Evolutionary conservation across 2,329 filamentous ascomycete genomes (phyloP).

Genomic region (Tolypocladium paradoxum): DNA sequence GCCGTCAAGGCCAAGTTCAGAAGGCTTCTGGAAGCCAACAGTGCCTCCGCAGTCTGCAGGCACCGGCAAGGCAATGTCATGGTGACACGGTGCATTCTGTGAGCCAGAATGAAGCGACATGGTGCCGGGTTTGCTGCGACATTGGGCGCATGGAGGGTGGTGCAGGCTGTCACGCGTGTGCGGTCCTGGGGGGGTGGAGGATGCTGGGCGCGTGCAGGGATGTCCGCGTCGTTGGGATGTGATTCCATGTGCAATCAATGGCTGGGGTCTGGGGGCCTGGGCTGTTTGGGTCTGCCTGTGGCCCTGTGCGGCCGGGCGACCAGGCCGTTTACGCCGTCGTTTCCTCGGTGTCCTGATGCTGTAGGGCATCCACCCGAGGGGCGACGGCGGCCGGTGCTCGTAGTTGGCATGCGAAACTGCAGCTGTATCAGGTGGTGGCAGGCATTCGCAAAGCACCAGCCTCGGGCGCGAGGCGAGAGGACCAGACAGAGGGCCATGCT

Average conservation of each 20-base stretch:
- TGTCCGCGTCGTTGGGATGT: background rate
- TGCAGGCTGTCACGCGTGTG: background rate
- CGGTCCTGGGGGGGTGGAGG: too few species aligned
- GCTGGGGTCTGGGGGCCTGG: background rate
- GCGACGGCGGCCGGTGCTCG: too few species aligned
- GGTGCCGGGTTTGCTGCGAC: background rate
- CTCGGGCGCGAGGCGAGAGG: background rate
- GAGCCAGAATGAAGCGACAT: background rate
- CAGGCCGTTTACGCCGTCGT: background rate
- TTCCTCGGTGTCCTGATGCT: background rate
- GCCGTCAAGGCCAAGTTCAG: background rate
- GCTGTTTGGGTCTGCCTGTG: background rate
- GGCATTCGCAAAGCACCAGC: too few species aligned
- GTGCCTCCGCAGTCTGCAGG: background rate
- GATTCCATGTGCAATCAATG: too few species aligned
- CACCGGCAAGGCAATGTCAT: background rate
- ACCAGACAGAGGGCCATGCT: background rate
- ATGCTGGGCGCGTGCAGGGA: background rate
- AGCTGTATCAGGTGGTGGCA: background rate
- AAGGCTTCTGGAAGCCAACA: background rate
- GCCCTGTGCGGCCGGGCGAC: background rate
- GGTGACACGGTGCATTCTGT: background rate
- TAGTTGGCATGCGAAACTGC: background rate
- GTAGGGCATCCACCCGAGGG: too few species aligned
- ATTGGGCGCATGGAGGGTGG: background rate